Conservation (phyloP, 441 rosid genomes). For the Brassica balearica region DNA sequence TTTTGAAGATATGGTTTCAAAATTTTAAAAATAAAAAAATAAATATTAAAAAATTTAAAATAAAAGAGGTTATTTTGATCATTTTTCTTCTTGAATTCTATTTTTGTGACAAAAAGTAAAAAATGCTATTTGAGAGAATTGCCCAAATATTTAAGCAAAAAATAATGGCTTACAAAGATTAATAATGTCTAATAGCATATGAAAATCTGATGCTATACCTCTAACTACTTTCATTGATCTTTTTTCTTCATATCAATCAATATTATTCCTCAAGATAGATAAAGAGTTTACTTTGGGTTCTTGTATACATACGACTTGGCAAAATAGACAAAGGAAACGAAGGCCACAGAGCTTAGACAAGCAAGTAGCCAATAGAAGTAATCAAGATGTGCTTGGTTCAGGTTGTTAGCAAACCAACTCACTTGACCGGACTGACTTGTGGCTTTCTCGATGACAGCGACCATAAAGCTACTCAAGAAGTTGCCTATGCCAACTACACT, state of each 20-base stretch:
- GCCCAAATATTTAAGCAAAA: no score
- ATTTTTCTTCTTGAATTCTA: no score
- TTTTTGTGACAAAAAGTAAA: no score
- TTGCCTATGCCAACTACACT: slow-evolving; percentile 53
- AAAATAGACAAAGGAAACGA: slow-evolving; percentile 26
- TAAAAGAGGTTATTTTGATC: no score
- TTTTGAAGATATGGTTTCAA: no score
- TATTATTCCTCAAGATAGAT: slow-evolving; percentile 9
- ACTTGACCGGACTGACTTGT: slow-evolving; percentile 38
- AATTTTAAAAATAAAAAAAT: no score
- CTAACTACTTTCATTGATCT: slow-evolving; percentile 6
- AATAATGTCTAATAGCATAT: background rate
- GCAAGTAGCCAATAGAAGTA: slow-evolving; percentile 64
- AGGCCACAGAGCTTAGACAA: slow-evolving; percentile 42
- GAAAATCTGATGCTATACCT: background rate
- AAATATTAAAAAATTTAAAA: no score
- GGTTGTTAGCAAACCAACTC: slow-evolving; percentile 50
- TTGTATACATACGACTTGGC: slow-evolving; percentile 36
- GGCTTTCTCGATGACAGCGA: slow-evolving; percentile 41
- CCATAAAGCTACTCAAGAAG: slow-evolving; percentile 50
- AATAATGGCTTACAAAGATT: background rate
- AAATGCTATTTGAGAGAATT: no score
- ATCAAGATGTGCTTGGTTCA: slow-evolving; percentile 61
- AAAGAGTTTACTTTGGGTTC: slow-evolving; percentile 7
- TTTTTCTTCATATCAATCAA: background rate